phyloP scores from a whole-genome alignment of 495 filamentous ascomycete species.

The Penicillium manginii region DNA sequence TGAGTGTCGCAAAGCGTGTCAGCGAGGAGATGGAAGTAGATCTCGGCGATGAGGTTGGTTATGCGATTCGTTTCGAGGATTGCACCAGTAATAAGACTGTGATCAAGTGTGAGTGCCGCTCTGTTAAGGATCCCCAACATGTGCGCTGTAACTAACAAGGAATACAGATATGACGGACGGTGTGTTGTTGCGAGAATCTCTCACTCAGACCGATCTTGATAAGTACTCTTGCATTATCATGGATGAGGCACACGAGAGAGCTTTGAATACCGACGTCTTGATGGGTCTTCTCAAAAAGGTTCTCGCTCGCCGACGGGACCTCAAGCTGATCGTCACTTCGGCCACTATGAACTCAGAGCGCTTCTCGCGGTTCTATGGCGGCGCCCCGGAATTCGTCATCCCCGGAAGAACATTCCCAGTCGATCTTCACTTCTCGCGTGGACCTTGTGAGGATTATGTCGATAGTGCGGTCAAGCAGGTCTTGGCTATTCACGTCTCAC shows the following conservation, averaged over 20 bases:
- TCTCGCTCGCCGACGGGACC: conserved; percentile 81
- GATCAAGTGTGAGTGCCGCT: conserved; percentile 73
- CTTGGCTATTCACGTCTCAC: conserved; percentile 94
- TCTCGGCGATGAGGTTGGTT: conserved; percentile 86
- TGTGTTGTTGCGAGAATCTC: conserved; percentile 89
- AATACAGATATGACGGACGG: conserved; percentile 90
- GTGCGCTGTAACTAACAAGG: conserved; percentile 24
- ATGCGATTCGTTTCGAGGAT: conserved; percentile 98
- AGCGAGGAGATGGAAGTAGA: conserved; percentile 99
- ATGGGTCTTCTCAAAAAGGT: conserved; percentile 99
- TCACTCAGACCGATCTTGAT: conserved; percentile 90
- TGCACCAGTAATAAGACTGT: conserved; percentile 91
- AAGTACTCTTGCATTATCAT: conserved; percentile 99
- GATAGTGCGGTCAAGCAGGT: conserved; percentile 97
- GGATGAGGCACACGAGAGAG: conserved; percentile 98
- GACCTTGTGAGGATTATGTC: conserved; percentile 96
- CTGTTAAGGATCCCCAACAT: not conserved
- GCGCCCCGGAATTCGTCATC: conserved; percentile 97
- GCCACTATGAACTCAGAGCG: conserved; percentile 98
- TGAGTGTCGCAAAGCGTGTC: conserved; percentile 98
- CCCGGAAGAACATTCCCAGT: conserved; percentile 97
- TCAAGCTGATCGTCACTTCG: conserved; percentile 97
- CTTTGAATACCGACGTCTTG: conserved; percentile 93
- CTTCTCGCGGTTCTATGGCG: conserved; percentile 95
- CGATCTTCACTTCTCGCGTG: conserved; percentile 92